phyloP scores from a whole-genome alignment of 2,329 filamentous ascomycete genomes.

The Cryphonectria parasitica region DNA sequence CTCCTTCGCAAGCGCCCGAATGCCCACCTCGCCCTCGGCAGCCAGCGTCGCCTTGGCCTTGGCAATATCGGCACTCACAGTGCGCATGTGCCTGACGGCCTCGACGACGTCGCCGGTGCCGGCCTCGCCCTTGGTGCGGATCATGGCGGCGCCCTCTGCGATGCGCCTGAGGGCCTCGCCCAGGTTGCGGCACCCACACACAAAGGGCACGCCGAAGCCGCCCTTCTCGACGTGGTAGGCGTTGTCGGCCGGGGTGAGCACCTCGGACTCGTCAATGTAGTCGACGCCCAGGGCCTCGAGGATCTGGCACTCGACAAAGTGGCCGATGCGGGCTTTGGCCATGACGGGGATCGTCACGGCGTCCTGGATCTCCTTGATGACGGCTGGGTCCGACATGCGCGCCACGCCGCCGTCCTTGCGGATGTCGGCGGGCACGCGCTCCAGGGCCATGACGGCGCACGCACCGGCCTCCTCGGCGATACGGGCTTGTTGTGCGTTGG shows the following conservation, averaged over 20 bases:
- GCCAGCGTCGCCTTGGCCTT: slow-evolving; percentile 75
- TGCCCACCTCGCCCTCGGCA: slow-evolving; percentile 53
- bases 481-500: slow-evolving; percentile 88
- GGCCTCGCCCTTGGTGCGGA: slow-evolving; percentile 97
- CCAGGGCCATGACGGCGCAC: slow-evolving; percentile 96
- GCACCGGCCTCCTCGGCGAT: slow-evolving; percentile 98
- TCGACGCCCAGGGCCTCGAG: slow-evolving; percentile 93
- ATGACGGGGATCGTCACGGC: slow-evolving; percentile 98
- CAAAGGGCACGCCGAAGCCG: slow-evolving; percentile 82
- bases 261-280: slow-evolving; percentile 98
- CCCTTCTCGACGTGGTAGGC: slow-evolving; percentile 90
- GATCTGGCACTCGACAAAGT: slow-evolving; percentile 98
- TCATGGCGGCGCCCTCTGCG: slow-evolving; percentile 95
- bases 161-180: slow-evolving; percentile 92
- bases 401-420: slow-evolving; percentile 89
- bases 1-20: slow-evolving; percentile 77
- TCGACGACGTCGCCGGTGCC: slow-evolving; percentile 97
- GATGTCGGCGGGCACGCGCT: slow-evolving; percentile 97
- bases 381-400: slow-evolving; percentile 91
- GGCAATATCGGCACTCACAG: slow-evolving; percentile 81
- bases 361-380: slow-evolving; percentile 95
- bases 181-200: slow-evolving; percentile 93
- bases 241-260: slow-evolving; percentile 92
- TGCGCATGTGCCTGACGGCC: slow-evolving; percentile 92
- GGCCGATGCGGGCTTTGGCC: slow-evolving; percentile 97